These are phyloP conservation scores for Phytophthora palmivora DNA, from an alignment of 352 stramenopile species.

Conservation along the genomic window DNA sequence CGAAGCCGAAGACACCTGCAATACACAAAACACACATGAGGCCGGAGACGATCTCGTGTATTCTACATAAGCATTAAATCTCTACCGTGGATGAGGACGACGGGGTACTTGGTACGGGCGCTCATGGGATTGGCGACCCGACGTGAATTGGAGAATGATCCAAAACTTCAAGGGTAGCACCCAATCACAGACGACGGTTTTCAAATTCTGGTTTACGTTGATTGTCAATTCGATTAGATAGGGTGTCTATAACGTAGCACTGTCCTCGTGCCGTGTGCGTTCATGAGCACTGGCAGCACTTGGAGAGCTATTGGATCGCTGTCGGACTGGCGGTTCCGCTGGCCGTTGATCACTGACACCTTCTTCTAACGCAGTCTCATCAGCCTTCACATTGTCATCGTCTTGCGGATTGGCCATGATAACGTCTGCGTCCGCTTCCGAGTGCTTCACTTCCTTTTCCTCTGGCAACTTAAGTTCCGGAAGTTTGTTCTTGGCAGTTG, in stretches of 20 bases:
- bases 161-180: constrained; percentile 7
- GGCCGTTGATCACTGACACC: constrained; percentile 2
- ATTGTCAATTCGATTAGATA: constrained; percentile 37
- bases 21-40: neutral
- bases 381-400: constrained; percentile 27
- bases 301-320: constrained; percentile 37
- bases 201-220: no score
- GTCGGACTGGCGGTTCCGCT: constrained; percentile 6
- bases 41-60: neutral
- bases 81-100: constrained; percentile 72
- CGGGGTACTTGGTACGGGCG: constrained; percentile 53
- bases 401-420: constrained; percentile 44
- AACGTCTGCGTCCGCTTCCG: constrained; percentile 17
- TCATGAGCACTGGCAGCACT: constrained; percentile 23
- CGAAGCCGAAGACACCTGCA: constrained; percentile 67
- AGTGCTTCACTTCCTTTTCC: constrained; percentile 4
- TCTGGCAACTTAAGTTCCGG: constrained; percentile 19
- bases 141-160: constrained; percentile 5
- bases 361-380: constrained; percentile 21
- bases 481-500: constrained; percentile 4
- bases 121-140: constrained; percentile 26
- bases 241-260: constrained; percentile 31
- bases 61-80: neutral
- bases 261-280: constrained; percentile 25
- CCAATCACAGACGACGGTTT: no score